These are phyloP conservation scores for Populus nigra DNA, from an alignment of 345 rosid species.

Conservation along the genomic window DNA sequence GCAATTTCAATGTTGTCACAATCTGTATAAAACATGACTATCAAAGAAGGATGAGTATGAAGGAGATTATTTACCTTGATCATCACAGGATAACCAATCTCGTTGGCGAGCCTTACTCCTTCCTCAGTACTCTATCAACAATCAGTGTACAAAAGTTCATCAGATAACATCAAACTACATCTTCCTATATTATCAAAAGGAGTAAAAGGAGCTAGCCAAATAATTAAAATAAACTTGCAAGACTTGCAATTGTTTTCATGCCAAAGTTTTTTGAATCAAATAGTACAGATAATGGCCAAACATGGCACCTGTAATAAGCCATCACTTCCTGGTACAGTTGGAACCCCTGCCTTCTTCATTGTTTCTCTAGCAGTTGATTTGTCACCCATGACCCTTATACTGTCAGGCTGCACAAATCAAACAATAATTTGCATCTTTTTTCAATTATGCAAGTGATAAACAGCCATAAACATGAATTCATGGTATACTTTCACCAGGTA, in stretches of 20 bases:
- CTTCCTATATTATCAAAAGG: too few species aligned
- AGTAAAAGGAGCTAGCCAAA: slow-evolving; percentile 2
- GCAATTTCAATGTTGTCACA: background rate
- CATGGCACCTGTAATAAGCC: slow-evolving; percentile 73
- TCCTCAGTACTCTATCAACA: slow-evolving; percentile 81
- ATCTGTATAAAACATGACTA: background rate
- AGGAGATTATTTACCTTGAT: slow-evolving; percentile 61
- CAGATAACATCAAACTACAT: background rate
- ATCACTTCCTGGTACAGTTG: slow-evolving; percentile 98
- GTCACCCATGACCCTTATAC: slow-evolving; percentile 97
- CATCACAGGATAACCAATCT: slow-evolving; percentile 97
- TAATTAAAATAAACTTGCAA: background rate
- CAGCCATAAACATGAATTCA: background rate
- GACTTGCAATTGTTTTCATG: background rate
- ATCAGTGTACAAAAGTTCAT: background rate
- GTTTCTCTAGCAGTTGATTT: slow-evolving; percentile 98
- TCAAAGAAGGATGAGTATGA: background rate
- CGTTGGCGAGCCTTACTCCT: slow-evolving; percentile 71
- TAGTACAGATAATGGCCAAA: slow-evolving; percentile 10
- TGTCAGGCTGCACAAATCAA: slow-evolving; percentile 69
- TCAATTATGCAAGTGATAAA: background rate
- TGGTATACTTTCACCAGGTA: background rate
- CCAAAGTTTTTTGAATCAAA: background rate
- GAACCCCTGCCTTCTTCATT: slow-evolving; percentile 98
- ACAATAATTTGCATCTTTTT: background rate